phyloP scores from a whole-genome alignment of 116 monocot genomes.

The Phalaenopsis hybrid region DNA sequence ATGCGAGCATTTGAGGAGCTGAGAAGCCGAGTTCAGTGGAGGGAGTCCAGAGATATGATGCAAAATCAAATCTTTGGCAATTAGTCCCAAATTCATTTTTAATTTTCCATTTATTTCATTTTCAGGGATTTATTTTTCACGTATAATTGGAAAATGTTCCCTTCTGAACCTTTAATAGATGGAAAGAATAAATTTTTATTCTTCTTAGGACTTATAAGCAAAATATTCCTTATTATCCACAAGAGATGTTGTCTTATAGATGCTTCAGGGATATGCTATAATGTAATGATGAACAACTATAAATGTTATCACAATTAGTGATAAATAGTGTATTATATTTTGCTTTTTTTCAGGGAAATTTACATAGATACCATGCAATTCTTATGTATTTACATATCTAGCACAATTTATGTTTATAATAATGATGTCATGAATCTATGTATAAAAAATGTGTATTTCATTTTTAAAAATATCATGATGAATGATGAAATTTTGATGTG shows the following conservation, averaged over 20 bases:
- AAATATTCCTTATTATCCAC: not conserved
- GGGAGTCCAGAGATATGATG: constrained; percentile 19
- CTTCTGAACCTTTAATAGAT: not conserved
- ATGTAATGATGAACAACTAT: not conserved
- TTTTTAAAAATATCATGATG: too few relatives aligned
- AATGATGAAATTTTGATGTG: too few relatives aligned
- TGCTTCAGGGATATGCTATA: not conserved
- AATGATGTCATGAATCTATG: too few relatives aligned
- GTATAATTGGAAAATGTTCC: too few relatives aligned
- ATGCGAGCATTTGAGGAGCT: constrained; percentile 66
- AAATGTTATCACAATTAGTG: too few relatives aligned
- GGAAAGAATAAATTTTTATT: not conserved
- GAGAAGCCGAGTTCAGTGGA: constrained; percentile 31
- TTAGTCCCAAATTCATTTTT: not conserved
- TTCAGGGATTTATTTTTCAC: too few relatives aligned
- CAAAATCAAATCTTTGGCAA: constrained; percentile 4
- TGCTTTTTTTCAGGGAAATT: too few relatives aligned
- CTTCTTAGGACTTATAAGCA: not conserved
- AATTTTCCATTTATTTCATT: not conserved
- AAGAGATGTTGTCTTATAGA: not conserved
- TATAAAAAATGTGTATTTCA: too few relatives aligned
- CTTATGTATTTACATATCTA: too few relatives aligned
- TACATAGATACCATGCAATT: too few relatives aligned
- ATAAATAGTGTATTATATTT: too few relatives aligned
- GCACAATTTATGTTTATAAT: too few relatives aligned